Conservation (phyloP, 75 land plant species). For the Sequoia sempervirens region DNA sequence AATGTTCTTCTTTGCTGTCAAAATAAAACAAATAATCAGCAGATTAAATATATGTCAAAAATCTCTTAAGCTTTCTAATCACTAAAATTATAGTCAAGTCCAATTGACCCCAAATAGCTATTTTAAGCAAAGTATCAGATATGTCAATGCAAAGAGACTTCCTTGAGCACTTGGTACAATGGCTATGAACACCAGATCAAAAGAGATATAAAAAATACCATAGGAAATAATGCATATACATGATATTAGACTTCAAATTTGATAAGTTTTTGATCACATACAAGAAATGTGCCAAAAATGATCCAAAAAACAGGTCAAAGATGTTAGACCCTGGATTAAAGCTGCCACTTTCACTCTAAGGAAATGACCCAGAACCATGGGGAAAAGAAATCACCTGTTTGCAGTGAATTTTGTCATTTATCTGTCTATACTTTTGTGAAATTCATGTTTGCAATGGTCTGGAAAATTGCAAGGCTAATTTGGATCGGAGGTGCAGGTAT, state of each 20-base stretch:
- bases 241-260: neutral
- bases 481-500: too few relatives aligned
- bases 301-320: neutral
- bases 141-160: too few relatives aligned
- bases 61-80: neutral
- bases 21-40: neutral
- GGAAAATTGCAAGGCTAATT: too few relatives aligned
- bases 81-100: neutral
- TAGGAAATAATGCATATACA: neutral
- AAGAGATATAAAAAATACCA: neutral
- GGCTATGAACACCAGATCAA: neutral
- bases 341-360: too few relatives aligned
- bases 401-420: too few relatives aligned
- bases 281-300: neutral
- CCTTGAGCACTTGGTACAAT: neutral
- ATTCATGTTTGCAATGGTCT: too few relatives aligned
- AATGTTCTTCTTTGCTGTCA: conserved; percentile 64
- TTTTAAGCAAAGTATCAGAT: neutral
- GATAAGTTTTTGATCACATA: neutral
- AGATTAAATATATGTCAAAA: neutral
- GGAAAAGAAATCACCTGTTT: too few relatives aligned
- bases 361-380: too few relatives aligned
- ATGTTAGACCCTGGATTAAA: too few relatives aligned
- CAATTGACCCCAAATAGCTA: neutral
- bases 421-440: too few relatives aligned